These are phyloP conservation scores for Yarrowia sp. DNA, from an alignment of 805 yeast species.

Conservation along the genomic window DNA sequence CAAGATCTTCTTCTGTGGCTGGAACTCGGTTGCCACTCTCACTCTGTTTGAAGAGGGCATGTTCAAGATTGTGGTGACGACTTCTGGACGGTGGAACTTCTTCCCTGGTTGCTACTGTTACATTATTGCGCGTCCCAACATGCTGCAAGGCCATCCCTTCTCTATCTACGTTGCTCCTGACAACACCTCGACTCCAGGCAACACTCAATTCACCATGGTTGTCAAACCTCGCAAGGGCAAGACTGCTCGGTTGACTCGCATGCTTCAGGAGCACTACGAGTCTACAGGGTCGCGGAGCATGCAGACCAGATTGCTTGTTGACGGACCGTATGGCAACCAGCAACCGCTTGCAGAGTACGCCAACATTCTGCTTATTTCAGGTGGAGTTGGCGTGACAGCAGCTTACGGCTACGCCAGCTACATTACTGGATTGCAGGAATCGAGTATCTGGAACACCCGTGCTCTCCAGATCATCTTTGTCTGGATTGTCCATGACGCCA, in stretches of 20 bases:
- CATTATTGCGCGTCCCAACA: slow-evolving; percentile 1
- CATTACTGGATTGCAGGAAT: background rate
- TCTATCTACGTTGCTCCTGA: slow-evolving; percentile 13
- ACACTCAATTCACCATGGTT: slow-evolving; percentile 11
- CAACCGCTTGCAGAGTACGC: background rate
- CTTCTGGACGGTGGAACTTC: slow-evolving; percentile 16
- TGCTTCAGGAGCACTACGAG: slow-evolving; percentile 14
- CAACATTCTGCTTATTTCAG: slow-evolving; percentile 10
- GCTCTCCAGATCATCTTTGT: slow-evolving; percentile 3
- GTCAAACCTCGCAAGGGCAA: slow-evolving; percentile 17
- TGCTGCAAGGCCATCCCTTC: slow-evolving; percentile 12
- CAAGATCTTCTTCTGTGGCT: slow-evolving; percentile 14
- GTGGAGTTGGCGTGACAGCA: slow-evolving; percentile 1
- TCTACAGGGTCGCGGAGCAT: background rate
- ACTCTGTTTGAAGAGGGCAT: slow-evolving; percentile 9
- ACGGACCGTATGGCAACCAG: slow-evolving; percentile 17
- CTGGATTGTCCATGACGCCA: slow-evolving; percentile 2
- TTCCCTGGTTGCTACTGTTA: slow-evolving; percentile 21
- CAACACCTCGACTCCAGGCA: slow-evolving; percentile 3
- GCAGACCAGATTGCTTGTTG: background rate
- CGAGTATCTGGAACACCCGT: background rate
- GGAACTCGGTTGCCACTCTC: slow-evolving; percentile 10
- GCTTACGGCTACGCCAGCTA: slow-evolving; percentile 22
- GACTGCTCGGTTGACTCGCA: background rate
- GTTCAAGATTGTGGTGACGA: slow-evolving; percentile 12